Conservation (phyloP, 2,329 filamentous ascomycete species). For the Fusarium cyanostomum region DNA sequence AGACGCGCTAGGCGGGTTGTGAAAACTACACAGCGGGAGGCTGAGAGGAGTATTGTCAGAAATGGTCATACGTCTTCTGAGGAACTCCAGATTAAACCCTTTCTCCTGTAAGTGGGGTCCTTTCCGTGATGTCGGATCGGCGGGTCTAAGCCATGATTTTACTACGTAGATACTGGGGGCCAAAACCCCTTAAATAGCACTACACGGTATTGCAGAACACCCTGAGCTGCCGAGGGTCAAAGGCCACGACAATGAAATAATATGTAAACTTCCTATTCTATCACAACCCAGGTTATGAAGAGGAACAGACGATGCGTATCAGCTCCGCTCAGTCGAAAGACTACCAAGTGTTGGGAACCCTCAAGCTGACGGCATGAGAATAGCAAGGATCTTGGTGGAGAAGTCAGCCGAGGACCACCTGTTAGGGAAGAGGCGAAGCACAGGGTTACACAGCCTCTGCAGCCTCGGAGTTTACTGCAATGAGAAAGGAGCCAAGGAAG, state of each 20-base stretch:
- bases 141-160: slow-evolving; percentile 13
- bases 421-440: slow-evolving; percentile 27
- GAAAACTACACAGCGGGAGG: no score
- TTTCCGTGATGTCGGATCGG: no score
- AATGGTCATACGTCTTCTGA: no score
- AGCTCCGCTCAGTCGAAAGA: not conserved
- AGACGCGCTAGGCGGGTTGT: no score
- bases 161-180: not conserved
- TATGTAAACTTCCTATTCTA: no score
- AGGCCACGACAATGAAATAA: not conserved
- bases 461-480: not conserved
- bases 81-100: no score
- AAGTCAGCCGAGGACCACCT: slow-evolving; percentile 26
- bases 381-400: slow-evolving; percentile 13
- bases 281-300: no score
- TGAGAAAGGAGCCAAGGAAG: not conserved
- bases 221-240: not conserved
- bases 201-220: not conserved
- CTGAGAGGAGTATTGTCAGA: no score
- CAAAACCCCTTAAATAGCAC: not conserved
- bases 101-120: no score
- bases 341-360: not conserved
- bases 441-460: slow-evolving; percentile 20
- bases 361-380: not conserved
- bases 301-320: no score